These are phyloP conservation scores for Huntiella decipiens DNA, from an alignment of 2,329 filamentous ascomycete genomes.

Conservation along the genomic window DNA sequence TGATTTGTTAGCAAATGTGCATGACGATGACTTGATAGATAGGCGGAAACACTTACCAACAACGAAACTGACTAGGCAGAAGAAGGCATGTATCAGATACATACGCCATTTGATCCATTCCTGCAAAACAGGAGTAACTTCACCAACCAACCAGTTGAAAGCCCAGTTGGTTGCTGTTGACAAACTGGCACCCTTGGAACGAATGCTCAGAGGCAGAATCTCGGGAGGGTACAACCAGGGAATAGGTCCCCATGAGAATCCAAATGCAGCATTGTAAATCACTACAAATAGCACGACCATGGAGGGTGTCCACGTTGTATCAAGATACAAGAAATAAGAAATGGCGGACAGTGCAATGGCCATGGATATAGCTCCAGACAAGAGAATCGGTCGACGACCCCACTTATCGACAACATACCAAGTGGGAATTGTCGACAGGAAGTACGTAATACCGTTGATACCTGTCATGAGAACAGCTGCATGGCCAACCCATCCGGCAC, in stretches of 20 bases:
- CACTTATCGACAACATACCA: constrained; percentile 94
- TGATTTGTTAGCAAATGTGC: not conserved
- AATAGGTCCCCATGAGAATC: constrained; percentile 87
- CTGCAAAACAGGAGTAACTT: constrained; percentile 85
- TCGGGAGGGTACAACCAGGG: constrained; percentile 98
- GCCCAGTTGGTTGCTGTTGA: constrained; percentile 97
- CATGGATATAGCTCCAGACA: constrained; percentile 83
- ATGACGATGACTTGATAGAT: not conserved
- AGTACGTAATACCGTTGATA: constrained; percentile 78
- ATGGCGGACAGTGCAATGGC: constrained; percentile 70
- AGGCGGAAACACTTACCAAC: constrained; percentile 48
- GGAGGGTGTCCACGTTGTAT: constrained; percentile 57
- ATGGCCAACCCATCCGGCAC: constrained; percentile 85
- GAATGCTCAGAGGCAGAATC: constrained; percentile 87
- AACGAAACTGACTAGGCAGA: constrained; percentile 87
- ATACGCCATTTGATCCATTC: constrained; percentile 84
- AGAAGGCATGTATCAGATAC: constrained; percentile 91
- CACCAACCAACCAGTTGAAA: constrained; percentile 92
- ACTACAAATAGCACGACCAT: constrained; percentile 90
- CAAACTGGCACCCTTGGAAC: constrained; percentile 89
- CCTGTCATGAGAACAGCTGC: constrained; percentile 92
- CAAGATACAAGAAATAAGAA: constrained; percentile 87
- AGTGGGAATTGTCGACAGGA: constrained; percentile 79
- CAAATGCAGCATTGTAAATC: constrained; percentile 95
- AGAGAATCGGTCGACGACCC: constrained; percentile 73